Evolutionary conservation across 768 basidiomycete genomes (phyloP).

Genomic region (Trametes meyenii): DNA sequence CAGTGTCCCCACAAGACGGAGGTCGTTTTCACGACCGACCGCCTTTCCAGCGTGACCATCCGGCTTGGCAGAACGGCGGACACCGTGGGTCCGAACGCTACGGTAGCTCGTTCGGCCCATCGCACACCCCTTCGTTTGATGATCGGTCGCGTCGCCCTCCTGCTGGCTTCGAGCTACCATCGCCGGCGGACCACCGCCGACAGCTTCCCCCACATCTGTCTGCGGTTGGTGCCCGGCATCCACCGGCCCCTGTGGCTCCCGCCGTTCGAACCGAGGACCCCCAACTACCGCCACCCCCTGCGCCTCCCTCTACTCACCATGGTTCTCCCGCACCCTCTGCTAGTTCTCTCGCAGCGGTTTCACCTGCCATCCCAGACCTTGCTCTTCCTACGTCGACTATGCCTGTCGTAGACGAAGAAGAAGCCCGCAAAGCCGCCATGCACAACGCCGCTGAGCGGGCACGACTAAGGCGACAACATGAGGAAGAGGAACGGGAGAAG

Average conservation of each 20-base stretch:
- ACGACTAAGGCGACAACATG: conserved; percentile 74
- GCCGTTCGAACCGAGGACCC: neutral
- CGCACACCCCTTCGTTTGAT: conserved; percentile 17
- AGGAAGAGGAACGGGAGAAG: conserved; percentile 81
- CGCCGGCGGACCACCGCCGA: conserved; percentile 27
- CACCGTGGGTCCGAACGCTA: conserved; percentile 7
- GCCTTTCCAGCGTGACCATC: conserved; percentile 24
- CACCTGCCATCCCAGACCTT: conserved; percentile 23
- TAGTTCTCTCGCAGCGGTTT: conserved; percentile 19
- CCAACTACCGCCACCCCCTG: conserved; percentile 34
- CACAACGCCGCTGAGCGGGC: conserved; percentile 85
- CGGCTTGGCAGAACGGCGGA: conserved; percentile 4
- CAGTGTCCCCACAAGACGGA: conserved; percentile 17
- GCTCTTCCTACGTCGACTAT: conserved; percentile 23
- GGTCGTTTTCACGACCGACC: conserved; percentile 28
- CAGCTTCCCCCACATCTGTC: conserved; percentile 63
- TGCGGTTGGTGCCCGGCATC: neutral
- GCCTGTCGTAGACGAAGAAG: conserved; percentile 49
- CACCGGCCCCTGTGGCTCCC: neutral
- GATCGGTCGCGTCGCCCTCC: conserved; percentile 14
- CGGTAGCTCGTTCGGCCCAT: neutral
- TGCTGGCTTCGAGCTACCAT: neutral
- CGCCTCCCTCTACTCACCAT: conserved; percentile 6
- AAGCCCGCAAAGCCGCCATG: conserved; percentile 76
- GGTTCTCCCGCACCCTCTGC: conserved; percentile 22